A percentile compares a stretch with the other conserved stretches of the same genome.
Evolutionary conservation across 2,329 filamentous ascomycete genomes (phyloP).

Genomic region (Claviceps sp.): DNA sequence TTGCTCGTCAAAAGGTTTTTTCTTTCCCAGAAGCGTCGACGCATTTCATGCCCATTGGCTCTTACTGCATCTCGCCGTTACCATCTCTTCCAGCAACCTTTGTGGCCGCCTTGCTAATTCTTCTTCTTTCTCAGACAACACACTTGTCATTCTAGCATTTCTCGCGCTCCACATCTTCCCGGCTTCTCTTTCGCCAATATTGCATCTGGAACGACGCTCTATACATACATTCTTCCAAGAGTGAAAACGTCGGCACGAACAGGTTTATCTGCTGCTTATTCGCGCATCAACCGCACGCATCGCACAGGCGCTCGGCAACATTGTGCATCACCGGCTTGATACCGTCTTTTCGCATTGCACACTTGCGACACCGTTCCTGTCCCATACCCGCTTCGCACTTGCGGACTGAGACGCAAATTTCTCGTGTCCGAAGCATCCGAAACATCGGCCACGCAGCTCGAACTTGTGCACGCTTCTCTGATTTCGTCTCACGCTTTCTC

Average conservation of each 20-base stretch:
- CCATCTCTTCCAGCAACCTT: background rate
- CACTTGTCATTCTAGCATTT: background rate
- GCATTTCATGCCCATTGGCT: background rate
- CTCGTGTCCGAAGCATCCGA: background rate
- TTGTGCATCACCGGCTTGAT: too few species aligned
- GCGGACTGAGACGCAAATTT: background rate
- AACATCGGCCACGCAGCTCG: background rate
- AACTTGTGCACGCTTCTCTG: background rate
- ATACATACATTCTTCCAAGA: background rate
- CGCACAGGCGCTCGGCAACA: too few species aligned
- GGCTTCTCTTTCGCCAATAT: background rate
- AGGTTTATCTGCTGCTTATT: background rate
- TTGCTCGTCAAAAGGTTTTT: slow-evolving; percentile 8
- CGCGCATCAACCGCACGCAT: too few species aligned
- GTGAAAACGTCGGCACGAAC: background rate
- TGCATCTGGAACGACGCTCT: background rate
- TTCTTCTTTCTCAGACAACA: background rate
- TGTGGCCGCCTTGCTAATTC: background rate
- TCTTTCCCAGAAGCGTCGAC: background rate
- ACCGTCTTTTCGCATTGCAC: too few species aligned
- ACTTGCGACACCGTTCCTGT: background rate
- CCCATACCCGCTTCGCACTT: background rate
- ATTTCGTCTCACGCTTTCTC: background rate
- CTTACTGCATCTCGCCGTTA: slow-evolving; percentile 1
- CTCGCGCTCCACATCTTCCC: background rate